A percentile compares a stretch with the other conserved stretches of the same genome.
phyloP scores from a whole-genome alignment of 129 eudicot species.

The Kitagawia praeruptora region DNA sequence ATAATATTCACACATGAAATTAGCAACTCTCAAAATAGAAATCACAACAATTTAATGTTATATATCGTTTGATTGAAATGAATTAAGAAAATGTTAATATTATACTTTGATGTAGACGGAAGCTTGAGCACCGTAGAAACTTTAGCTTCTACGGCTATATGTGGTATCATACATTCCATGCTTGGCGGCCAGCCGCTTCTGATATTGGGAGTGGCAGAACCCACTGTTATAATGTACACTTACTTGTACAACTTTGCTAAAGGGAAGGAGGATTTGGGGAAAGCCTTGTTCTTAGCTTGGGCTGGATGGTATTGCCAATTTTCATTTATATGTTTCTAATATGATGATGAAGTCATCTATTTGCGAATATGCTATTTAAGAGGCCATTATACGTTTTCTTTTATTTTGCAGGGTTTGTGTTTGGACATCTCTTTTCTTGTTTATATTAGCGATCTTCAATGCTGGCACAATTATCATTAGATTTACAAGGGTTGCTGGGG shows the following conservation, averaged over 20 bases:
- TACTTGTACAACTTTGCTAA: constrained; percentile 33
- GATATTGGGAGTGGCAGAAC: constrained; percentile 47
- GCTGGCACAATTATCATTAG: constrained; percentile 20
- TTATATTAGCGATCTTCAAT: constrained; percentile 31
- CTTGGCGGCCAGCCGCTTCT: constrained; percentile 44
- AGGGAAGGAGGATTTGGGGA: constrained; percentile 20
- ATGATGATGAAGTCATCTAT: not conserved
- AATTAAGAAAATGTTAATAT: not conserved
- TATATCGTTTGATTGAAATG: not conserved
- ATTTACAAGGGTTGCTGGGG: constrained; percentile 42
- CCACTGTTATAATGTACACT: constrained; percentile 41
- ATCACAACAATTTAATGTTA: not conserved
- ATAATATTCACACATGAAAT: not conserved
- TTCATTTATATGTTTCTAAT: not conserved
- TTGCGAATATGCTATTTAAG: not conserved
- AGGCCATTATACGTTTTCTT: not conserved
- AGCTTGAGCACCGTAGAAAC: constrained; percentile 33
- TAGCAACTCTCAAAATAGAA: not conserved
- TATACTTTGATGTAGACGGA: constrained; percentile 20
- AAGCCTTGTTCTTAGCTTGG: constrained; percentile 37
- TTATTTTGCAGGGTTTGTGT: constrained; percentile 36
- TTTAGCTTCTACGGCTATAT: constrained; percentile 34
- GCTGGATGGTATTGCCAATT: constrained; percentile 29
- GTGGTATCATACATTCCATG: constrained; percentile 36
- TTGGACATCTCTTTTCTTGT: constrained; percentile 37